Evolutionary conservation across 306 rosid genomes (phyloP), one percentile per base, ranked within the genome.

Genomic region (Benincasa hispida): DNA sequence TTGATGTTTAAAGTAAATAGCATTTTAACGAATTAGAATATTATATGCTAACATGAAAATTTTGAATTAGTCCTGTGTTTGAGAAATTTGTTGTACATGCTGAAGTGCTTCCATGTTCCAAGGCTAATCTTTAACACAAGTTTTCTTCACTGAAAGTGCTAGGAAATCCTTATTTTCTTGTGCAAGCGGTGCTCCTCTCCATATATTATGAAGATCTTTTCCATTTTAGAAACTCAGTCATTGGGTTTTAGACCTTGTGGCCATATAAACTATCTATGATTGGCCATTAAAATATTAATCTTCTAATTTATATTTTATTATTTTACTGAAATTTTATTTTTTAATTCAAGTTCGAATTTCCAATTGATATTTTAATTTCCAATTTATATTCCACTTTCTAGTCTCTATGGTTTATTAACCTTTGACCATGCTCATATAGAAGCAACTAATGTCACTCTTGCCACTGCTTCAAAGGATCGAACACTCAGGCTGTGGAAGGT

Each of bases 401-500:
- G 41, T 60, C 12, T 60, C 39, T 61, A 61, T 70, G 55, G 14
- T 47, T 70, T 70, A 70, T 70, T 72, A 27, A 72, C 37, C 27
- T 24, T 18, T 25, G 14, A 9, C 59, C 58, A 72, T 72, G 35
- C 72, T 85, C 48, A 68, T 79, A 70, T 84, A 89, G 97, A 87
- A 76, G 76, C 60, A 37, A 91, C 84, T 65, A 76, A 82, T 74
- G 77, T 76, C 63, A 84, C 89, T 4, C 73, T 88, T 32, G 93
- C 95, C 77, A 91, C 97, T 60, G 97, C 91, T 76, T 92, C 99
- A 4, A 94, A 94, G 81, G 97, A 94, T 79, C 87, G 86, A 59
- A 89, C 96, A 11, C 37, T 94, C 66, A 92, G 95, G 83, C 90
- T 94, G 81, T 94, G 99, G 99, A 92, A 94, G 95, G 95, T 90